A percentile compares a stretch with the other conserved stretches of the same genome.
Conservation (phyloP, 768 basidiomycete species). For the Macrolepiota dolichaula region DNA sequence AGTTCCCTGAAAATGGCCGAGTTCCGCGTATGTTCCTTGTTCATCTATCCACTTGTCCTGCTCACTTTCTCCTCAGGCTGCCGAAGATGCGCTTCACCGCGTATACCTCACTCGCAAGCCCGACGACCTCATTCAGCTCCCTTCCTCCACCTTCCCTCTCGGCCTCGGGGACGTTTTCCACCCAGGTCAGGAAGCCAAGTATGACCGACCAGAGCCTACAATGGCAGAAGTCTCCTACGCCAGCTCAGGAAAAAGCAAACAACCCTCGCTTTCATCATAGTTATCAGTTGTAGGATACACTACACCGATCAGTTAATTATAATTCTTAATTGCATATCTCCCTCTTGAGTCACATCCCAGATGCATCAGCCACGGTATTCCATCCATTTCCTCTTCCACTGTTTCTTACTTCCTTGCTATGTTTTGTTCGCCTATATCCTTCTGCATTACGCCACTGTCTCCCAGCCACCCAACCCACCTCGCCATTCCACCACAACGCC, state of each 20-base stretch:
- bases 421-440: too few relatives aligned
- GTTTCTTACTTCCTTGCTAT: too few relatives aligned
- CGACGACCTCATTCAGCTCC: slow-evolving; percentile 61
- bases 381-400: too few relatives aligned
- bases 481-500: too few relatives aligned
- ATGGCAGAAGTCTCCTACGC: slow-evolving; percentile 67
- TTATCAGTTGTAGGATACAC: slow-evolving; percentile 9
- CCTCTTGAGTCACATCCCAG: not conserved
- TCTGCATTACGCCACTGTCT: too few relatives aligned
- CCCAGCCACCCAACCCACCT: too few relatives aligned
- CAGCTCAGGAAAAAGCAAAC: slow-evolving; percentile 57
- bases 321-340: slow-evolving; percentile 1
- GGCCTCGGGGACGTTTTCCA: slow-evolving; percentile 53
- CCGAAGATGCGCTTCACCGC: slow-evolving; percentile 80
- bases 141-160: slow-evolving; percentile 69
- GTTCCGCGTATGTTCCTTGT: slow-evolving; percentile 62
- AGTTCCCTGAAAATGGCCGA: slow-evolving; percentile 93
- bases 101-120: slow-evolving; percentile 82
- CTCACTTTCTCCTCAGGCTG: slow-evolving; percentile 49
- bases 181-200: slow-evolving; percentile 39
- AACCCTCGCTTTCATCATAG: slow-evolving; percentile 1
- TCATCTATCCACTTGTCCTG: not conserved
- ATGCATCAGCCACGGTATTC: too few relatives aligned
- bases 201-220: slow-evolving; percentile 52
- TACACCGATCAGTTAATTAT: slow-evolving; percentile 3